Conservation (phyloP, 2,329 filamentous ascomycete genomes). For the Neofusicoccum kwambonambiense region DNA sequence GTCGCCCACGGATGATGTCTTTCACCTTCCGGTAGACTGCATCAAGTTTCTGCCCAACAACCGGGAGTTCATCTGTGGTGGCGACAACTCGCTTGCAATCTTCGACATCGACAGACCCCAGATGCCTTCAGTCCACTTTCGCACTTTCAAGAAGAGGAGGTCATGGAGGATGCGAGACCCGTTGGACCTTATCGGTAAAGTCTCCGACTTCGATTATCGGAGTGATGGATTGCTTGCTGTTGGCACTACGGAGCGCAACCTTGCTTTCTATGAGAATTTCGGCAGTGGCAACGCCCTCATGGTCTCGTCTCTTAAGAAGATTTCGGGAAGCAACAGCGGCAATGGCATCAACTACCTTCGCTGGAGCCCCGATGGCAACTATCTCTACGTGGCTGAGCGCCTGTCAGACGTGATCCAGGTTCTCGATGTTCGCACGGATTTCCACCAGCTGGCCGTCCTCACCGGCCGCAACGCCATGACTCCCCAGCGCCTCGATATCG, state of each 20-base stretch:
- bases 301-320: neutral
- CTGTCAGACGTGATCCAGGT: conserved; percentile 55
- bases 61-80: conserved; percentile 57
- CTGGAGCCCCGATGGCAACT: conserved; percentile 59
- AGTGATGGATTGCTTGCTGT: conserved; percentile 52
- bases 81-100: conserved; percentile 51
- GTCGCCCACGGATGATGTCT: conserved; percentile 28
- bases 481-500: conserved; percentile 57
- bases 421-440: conserved; percentile 59
- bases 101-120: conserved; percentile 54
- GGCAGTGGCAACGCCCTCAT: conserved; percentile 50
- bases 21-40: neutral
- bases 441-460: conserved; percentile 52
- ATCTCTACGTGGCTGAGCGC: conserved; percentile 59
- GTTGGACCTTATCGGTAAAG: conserved; percentile 42
- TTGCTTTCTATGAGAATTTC: conserved; percentile 56
- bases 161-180: conserved; percentile 50
- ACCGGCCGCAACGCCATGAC: conserved; percentile 44
- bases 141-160: conserved; percentile 38
- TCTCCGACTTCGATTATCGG: conserved; percentile 53
- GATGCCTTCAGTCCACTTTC: conserved; percentile 28
- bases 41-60: conserved; percentile 53
- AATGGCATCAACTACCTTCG: conserved; percentile 54
- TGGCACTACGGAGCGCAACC: conserved; percentile 55
- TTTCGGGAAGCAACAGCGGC: conserved; percentile 11